These are phyloP conservation scores for Suillus paluster DNA, from an alignment of 768 basidiomycete species.

Conservation along the genomic window DNA sequence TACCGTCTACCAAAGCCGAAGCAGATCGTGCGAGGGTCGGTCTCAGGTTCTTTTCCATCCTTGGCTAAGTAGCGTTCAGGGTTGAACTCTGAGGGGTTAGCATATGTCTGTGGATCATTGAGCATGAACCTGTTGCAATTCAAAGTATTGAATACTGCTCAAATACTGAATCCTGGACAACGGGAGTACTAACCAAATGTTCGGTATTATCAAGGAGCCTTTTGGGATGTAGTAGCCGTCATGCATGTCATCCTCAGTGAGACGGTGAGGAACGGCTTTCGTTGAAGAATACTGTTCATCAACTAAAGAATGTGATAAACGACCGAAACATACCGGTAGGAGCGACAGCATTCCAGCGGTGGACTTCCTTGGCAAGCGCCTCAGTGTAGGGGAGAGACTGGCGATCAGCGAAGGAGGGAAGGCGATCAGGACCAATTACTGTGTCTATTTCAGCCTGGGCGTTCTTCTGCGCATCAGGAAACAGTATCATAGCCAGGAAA, in stretches of 20 bases:
- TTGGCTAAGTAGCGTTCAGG: conserved; percentile 55
- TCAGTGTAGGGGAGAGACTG: conserved; percentile 61
- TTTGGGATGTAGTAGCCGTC: conserved; percentile 66
- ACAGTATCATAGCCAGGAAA: conserved; percentile 62
- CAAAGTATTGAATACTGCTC: not conserved
- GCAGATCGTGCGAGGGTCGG: conserved; percentile 56
- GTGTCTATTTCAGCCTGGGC: conserved; percentile 67
- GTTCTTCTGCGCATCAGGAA: conserved; percentile 58
- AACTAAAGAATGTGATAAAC: conserved; percentile 23
- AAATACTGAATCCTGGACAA: not conserved
- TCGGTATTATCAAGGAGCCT: conserved; percentile 29
- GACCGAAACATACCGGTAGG: conserved; percentile 45
- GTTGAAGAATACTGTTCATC: conserved; percentile 34
- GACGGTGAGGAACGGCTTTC: conserved; percentile 48
- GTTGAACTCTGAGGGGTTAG: conserved; percentile 52
- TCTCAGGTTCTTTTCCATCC: conserved; percentile 37
- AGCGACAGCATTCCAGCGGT: conserved; percentile 47
- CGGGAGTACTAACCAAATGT: conserved; percentile 19
- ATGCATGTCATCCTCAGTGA: conserved; percentile 61
- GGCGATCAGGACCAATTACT: conserved; percentile 59
- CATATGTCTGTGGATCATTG: conserved; percentile 39
- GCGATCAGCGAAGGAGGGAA: conserved; percentile 64
- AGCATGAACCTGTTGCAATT: conserved; percentile 16
- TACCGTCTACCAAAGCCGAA: conserved; percentile 69
- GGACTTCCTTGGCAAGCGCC: conserved; percentile 62